Percentiles rank a stretch among this genome's conserved stretches.
These are phyloP conservation scores for Neltuma alba DNA, from an alignment of 306 rosid genomes.

Conservation along the genomic window DNA sequence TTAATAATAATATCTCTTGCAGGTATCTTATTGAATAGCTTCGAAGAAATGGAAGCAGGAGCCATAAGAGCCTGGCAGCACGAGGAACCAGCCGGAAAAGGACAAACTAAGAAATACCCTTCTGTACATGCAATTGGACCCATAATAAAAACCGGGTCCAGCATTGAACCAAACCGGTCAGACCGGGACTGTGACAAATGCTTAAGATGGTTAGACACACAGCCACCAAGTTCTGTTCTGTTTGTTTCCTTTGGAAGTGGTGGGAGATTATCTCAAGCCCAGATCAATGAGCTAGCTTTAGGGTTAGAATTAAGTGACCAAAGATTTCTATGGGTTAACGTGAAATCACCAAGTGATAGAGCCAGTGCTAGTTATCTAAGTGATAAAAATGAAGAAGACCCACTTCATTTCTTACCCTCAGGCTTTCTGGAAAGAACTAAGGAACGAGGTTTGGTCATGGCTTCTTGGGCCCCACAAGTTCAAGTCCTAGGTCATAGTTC, in stretches of 20 bases:
- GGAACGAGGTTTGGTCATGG: constrained; percentile 19
- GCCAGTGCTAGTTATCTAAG: constrained; percentile 6
- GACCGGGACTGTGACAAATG: background rate
- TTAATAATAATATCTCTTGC: background rate
- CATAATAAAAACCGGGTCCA: background rate
- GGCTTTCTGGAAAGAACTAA: constrained; percentile 11
- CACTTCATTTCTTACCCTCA: background rate
- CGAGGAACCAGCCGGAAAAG: background rate
- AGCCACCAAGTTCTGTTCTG: background rate
- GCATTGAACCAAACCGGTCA: background rate
- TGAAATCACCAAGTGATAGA: constrained; percentile 4
- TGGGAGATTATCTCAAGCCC: background rate
- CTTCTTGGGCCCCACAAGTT: constrained; percentile 28
- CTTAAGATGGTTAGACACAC: background rate
- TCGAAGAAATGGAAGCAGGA: background rate
- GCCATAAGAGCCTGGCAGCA: constrained; percentile 4
- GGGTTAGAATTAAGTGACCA: constrained; percentile 17
- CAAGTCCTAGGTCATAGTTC: constrained; percentile 17
- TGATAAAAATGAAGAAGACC: background rate
- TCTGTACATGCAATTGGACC: background rate
- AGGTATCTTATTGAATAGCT: constrained; percentile 12
- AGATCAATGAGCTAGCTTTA: background rate
- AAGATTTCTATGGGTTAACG: constrained; percentile 17
- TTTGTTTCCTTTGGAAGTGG: constrained; percentile 5
- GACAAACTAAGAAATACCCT: background rate